A percentile compares a stretch with the other conserved stretches of the same genome.
Evolutionary conservation across 352 stramenopile genomes (phyloP).

Genomic region (Phytophthora ramorum): DNA sequence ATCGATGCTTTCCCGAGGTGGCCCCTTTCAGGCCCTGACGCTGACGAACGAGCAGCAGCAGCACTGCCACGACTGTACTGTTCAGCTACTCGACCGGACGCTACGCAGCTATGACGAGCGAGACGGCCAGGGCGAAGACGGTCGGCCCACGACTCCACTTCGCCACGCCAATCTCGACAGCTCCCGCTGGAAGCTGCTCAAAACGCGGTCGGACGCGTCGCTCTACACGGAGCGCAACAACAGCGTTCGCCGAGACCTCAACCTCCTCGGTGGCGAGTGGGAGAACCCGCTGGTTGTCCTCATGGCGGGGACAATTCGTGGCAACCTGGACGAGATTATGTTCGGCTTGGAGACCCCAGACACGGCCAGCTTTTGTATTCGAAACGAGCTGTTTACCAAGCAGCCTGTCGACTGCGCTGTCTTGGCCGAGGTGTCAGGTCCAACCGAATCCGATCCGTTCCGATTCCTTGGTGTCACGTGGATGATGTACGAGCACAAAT

Average conservation of each 20-base stretch:
- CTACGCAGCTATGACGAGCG: constrained; percentile 39
- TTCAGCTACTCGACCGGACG: constrained; percentile 34
- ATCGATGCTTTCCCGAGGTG: background rate
- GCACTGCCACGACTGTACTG: constrained; percentile 25
- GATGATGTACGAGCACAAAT: constrained; percentile 29
- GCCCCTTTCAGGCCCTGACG: constrained; percentile 1
- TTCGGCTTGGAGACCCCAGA: constrained; percentile 24
- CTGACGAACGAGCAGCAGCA: constrained; percentile 17
- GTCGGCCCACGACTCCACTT: background rate
- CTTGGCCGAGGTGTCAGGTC: constrained; percentile 28
- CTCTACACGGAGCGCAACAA: constrained; percentile 27
- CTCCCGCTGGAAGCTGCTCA: constrained; percentile 36
- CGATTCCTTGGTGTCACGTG: constrained; percentile 40
- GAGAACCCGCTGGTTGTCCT: constrained; percentile 24
- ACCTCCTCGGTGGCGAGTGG: constrained; percentile 32
- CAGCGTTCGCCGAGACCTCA: constrained; percentile 15
- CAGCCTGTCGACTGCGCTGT: constrained; percentile 24
- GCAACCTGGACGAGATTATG: constrained; percentile 33
- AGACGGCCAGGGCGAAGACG: constrained; percentile 14
- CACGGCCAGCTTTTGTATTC: constrained; percentile 12
- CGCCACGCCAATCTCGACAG: constrained; percentile 32
- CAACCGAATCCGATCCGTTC: constrained; percentile 39
- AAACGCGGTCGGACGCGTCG: constrained; percentile 24
- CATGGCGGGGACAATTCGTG: constrained; percentile 22
- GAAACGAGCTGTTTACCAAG: constrained; percentile 17